Evolutionary conservation across 371 early-diverging fungal species (phyloP).

Genomic region (Thermomucor indicae-seudaticae): DNA sequence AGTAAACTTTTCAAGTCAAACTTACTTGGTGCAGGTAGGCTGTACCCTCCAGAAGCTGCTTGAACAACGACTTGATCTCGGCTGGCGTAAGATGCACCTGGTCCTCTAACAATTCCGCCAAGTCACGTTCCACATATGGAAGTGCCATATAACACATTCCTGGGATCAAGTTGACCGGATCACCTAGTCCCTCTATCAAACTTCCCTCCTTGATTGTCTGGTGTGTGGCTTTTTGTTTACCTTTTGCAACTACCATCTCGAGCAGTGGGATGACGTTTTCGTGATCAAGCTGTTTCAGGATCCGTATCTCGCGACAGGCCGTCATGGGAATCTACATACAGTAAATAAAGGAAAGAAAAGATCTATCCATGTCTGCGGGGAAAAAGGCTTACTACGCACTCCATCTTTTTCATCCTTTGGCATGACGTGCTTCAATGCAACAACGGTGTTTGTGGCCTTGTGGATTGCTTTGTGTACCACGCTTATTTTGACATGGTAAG

Average conservation of each 20-base stretch:
- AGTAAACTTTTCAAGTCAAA: not conserved
- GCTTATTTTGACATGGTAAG: slow-evolving; percentile 24
- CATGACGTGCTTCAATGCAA: slow-evolving; percentile 88
- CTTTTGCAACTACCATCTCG: slow-evolving; percentile 73
- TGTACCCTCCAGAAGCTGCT: slow-evolving; percentile 84
- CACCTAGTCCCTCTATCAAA: slow-evolving; percentile 23
- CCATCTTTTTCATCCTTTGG: slow-evolving; percentile 94
- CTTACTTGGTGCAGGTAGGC: slow-evolving; percentile 73
- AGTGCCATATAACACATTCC: slow-evolving; percentile 92
- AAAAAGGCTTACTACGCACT: slow-evolving; percentile 31
- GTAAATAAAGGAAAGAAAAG: too few species aligned
- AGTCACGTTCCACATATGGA: slow-evolving; percentile 94
- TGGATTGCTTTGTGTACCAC: slow-evolving; percentile 89
- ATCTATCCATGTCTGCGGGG: too few species aligned
- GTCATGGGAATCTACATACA: slow-evolving; percentile 84
- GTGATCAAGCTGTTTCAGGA: slow-evolving; percentile 79
- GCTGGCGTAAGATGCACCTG: slow-evolving; percentile 61
- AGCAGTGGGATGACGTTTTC: slow-evolving; percentile 82
- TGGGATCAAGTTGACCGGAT: slow-evolving; percentile 53
- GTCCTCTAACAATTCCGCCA: slow-evolving; percentile 82
- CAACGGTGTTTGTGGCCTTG: slow-evolving; percentile 64
- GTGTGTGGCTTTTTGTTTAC: too few species aligned
- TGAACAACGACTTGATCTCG: slow-evolving; percentile 77
- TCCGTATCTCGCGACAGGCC: slow-evolving; percentile 92
- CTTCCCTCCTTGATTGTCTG: too few species aligned